phyloP scores from a whole-genome alignment of 495 filamentous ascomycete genomes.

The Neurospora sp. region DNA sequence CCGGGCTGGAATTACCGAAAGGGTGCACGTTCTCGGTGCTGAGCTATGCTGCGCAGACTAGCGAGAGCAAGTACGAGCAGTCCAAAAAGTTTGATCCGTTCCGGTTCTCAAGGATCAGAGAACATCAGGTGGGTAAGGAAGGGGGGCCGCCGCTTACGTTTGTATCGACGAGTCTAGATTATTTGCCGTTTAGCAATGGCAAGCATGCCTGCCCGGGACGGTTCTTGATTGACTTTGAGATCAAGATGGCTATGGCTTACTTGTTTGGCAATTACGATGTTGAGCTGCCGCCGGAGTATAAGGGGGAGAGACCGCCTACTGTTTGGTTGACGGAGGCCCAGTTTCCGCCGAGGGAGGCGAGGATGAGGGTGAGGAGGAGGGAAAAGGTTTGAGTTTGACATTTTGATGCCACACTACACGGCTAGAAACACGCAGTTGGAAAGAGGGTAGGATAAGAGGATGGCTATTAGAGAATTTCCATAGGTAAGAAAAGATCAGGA shows the following conservation, averaged over 20 bases:
- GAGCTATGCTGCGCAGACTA: conserved; percentile 19
- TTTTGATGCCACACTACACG: no score
- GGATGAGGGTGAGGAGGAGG: conserved; percentile 17
- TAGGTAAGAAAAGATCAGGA: no score
- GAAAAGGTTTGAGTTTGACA: not conserved
- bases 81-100: conserved; percentile 14
- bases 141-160: conserved; percentile 1
- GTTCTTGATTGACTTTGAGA: conserved; percentile 30
- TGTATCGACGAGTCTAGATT: conserved; percentile 7
- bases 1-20: conserved; percentile 25
- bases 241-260: conserved; percentile 29
- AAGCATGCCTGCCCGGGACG: conserved; percentile 35
- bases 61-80: conserved; percentile 21
- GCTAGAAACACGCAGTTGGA: no score
- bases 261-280: conserved; percentile 33
- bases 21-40: conserved; percentile 18
- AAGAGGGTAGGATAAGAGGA: no score
- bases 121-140: conserved; percentile 4
- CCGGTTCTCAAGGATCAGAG: conserved; percentile 13
- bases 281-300: conserved; percentile 21
- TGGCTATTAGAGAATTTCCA: no score
- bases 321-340: conserved; percentile 20
- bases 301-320: conserved; percentile 18
- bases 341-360: conserved; percentile 20
- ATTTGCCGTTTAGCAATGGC: conserved; percentile 34